Evolutionary conservation across 2,329 filamentous ascomycete species (phyloP).

Genomic region (Biscogniauxia marginata): DNA sequence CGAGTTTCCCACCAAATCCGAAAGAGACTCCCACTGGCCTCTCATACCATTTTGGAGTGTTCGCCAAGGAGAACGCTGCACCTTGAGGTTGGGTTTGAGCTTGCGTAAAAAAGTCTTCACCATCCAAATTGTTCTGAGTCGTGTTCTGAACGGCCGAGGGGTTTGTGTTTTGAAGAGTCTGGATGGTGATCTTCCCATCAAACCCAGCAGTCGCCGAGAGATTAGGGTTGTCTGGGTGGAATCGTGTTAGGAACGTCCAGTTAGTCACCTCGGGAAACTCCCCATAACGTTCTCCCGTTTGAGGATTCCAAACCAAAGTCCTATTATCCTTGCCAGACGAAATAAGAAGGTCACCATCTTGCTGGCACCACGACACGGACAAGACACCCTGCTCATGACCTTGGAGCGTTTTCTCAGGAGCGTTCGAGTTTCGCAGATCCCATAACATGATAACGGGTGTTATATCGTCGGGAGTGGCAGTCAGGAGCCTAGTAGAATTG

Average conservation of each 20-base stretch:
- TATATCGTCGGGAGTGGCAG: conserved; percentile 85
- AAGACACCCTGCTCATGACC: conserved; percentile 95
- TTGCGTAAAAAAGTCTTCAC: conserved; percentile 94
- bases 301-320: conserved; percentile 94
- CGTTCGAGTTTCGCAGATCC: conserved; percentile 95
- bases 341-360: conserved; percentile 84
- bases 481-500: conserved; percentile 90
- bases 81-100: conserved; percentile 89
- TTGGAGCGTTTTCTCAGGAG: conserved; percentile 81
- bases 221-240: conserved; percentile 90
- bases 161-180: conserved; percentile 93
- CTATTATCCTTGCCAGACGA: conserved; percentile 97
- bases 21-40: conserved; percentile 84
- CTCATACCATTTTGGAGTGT: conserved; percentile 88
- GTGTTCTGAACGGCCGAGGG: conserved; percentile 66
- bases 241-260: conserved; percentile 95
- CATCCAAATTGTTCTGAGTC: conserved; percentile 71
- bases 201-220: conserved; percentile 94
- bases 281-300: conserved; percentile 81
- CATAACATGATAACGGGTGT: conserved; percentile 87
- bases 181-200: conserved; percentile 91
- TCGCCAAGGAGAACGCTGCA: conserved; percentile 80
- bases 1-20: conserved; percentile 91
- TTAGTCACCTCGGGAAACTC: conserved; percentile 98
- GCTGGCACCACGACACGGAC: conserved; percentile 91